phyloP scores from a whole-genome alignment of 2,329 filamentous ascomycete genomes.

The Hypocreales sp. region DNA sequence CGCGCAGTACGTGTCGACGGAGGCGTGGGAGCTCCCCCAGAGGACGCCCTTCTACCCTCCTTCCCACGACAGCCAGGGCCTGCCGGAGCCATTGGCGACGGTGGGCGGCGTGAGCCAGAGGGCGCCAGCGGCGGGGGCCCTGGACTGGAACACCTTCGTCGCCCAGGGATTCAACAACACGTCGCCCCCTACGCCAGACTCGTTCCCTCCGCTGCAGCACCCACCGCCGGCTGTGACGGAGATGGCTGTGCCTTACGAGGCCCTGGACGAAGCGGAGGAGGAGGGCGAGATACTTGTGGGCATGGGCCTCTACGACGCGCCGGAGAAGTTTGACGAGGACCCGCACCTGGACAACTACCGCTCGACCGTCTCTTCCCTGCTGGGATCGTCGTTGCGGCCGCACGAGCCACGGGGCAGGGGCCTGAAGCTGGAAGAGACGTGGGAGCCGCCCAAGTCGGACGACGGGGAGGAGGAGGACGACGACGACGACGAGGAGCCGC shows the following conservation, averaged over 20 bases:
- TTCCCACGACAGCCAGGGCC: constrained; percentile 6
- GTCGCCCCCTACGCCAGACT: constrained; percentile 44
- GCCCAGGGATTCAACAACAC: constrained; percentile 29
- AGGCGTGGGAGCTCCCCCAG: constrained; percentile 20
- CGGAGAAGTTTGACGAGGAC: constrained; percentile 38
- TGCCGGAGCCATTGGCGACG: constrained; percentile 18
- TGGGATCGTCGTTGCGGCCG: constrained; percentile 31
- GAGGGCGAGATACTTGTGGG: constrained; percentile 64
- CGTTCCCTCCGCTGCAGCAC: constrained; percentile 36
- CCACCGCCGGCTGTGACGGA: constrained; percentile 30
- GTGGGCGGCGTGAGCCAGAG: constrained; percentile 4
- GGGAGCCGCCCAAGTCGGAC: constrained; percentile 51
- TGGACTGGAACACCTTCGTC: constrained; percentile 30
- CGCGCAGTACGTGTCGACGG: constrained; percentile 22
- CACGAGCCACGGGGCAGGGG: constrained; percentile 48
- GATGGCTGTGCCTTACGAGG: constrained; percentile 30
- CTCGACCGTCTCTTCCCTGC: constrained; percentile 36
- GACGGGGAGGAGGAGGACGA: constrained; percentile 38
- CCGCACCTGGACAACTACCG: constrained; percentile 37
- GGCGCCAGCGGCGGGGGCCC: constrained; percentile 5
- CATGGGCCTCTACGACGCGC: constrained; percentile 66
- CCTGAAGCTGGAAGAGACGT: constrained; percentile 68
- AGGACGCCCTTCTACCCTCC: constrained; percentile 14
- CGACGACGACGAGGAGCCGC: constrained; percentile 16
- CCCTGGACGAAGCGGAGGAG: constrained; percentile 36